Conservation (phyloP, 345 rosid species). For the Isatis tinctoria region DNA sequence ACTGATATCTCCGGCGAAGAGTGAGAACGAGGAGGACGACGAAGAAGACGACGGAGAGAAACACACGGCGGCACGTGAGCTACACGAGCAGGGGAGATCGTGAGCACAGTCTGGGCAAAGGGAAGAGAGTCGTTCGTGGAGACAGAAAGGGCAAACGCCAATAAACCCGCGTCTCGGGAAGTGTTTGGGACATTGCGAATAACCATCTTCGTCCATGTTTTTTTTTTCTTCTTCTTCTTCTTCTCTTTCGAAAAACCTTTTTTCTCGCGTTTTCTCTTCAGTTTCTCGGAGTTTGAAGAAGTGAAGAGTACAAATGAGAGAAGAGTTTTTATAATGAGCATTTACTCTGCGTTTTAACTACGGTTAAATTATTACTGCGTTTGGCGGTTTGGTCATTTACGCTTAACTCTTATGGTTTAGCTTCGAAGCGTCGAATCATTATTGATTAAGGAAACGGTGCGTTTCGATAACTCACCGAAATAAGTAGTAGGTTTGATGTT, state of each 20-base stretch:
- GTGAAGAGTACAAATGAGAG: not conserved
- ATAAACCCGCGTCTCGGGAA: constrained; percentile 46
- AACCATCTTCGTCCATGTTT: constrained; percentile 59
- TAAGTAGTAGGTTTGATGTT: not conserved
- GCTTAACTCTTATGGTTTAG: constrained; percentile 1
- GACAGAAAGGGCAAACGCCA: constrained; percentile 71
- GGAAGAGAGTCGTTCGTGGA: constrained; percentile 61
- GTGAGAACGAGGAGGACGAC: constrained; percentile 43
- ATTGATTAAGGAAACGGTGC: not conserved
- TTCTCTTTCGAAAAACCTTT: not conserved
- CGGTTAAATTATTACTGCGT: constrained; percentile 25
- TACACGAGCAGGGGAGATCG: constrained; percentile 67
- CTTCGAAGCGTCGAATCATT: constrained; percentile 11
- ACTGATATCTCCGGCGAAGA: constrained; percentile 28
- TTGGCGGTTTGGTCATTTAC: constrained; percentile 2
- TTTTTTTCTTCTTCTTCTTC: not conserved
- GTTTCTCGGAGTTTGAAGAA: constrained; percentile 13
- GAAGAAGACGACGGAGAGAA: constrained; percentile 48
- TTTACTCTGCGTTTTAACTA: constrained; percentile 15
- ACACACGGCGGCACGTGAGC: constrained; percentile 39
- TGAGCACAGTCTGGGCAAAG: constrained; percentile 85
- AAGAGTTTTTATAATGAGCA: not conserved
- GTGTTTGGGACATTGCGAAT: constrained; percentile 68
- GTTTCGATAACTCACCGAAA: not conserved
- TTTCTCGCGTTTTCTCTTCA: not conserved